Percentiles rank a stretch among this genome's conserved stretches.
phyloP scores from a whole-genome alignment of 164 flowering plant species.

The Vitis rotundifolia region DNA sequence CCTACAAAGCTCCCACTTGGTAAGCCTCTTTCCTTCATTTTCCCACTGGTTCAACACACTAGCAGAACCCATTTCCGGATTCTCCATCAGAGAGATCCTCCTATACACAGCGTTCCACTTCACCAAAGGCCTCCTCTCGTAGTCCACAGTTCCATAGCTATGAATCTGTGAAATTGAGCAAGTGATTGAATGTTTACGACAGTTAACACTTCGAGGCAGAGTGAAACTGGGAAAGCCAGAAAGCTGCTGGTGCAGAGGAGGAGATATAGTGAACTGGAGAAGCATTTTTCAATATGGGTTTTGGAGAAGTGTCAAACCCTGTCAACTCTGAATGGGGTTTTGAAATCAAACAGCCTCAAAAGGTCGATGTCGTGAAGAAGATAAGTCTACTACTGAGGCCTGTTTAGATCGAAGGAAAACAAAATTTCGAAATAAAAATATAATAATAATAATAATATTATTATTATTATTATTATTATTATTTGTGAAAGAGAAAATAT shows the following conservation, averaged over 20 bases:
- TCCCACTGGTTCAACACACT: slow-evolving; percentile 58
- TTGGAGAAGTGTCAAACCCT: background rate
- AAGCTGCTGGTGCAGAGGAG: slow-evolving; percentile 16
- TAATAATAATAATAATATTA: no score
- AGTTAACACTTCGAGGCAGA: background rate
- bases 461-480: no score
- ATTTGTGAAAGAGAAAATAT: no score
- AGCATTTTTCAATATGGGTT: slow-evolving; percentile 29
- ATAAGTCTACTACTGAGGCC: no score
- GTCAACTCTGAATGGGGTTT: background rate
- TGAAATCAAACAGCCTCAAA: background rate
- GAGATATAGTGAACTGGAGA: slow-evolving; percentile 31
- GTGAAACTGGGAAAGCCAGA: slow-evolving; percentile 10
- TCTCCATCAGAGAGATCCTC: slow-evolving; percentile 56
- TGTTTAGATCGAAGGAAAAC: no score
- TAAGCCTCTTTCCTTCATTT: slow-evolving; percentile 51
- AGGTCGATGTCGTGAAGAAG: background rate
- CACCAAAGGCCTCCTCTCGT: slow-evolving; percentile 49
- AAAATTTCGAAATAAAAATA: no score
- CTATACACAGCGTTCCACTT: slow-evolving; percentile 63
- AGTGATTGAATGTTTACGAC: slow-evolving; percentile 9
- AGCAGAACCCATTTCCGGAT: slow-evolving; percentile 53
- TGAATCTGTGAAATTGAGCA: slow-evolving; percentile 53
- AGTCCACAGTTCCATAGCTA: slow-evolving; percentile 63
- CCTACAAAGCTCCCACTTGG: slow-evolving; percentile 78